Evolutionary conservation across 805 yeast species (phyloP), one percentile per base, ranked within the genome.

Genomic region (Lipomyces starkeyi): DNA sequence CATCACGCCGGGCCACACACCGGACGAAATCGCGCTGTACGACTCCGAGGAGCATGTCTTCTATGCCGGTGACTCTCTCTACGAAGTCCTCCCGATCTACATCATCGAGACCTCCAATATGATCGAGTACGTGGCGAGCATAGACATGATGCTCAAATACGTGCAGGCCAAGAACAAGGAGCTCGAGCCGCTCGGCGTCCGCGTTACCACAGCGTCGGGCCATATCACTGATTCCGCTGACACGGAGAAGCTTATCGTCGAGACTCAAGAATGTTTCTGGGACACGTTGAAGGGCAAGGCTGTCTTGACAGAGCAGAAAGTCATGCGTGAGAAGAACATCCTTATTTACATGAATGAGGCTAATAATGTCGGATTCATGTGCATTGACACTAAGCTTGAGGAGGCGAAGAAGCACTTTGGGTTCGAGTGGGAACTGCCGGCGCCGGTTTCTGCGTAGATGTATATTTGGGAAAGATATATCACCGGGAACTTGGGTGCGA

Each of bases 11-110:
- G 72, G 72, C 6, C 72, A 69, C 54, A 69, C 72, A 13, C 72
- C 72, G 11, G 72, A 69, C 56, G 72, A 69, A 35, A 69, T 69
- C 53, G 72, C 72, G 20, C 62, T 69, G 20, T 69, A 69, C 65
- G 72, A 69, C 58, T 59, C 56, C 17, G 71, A 69, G 52, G 72
- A 69, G 62, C 60, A 67, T 52, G 71, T 69, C 7, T 54, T 69
- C 55, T 69, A 63, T 37, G 72, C 72, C n/a, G 72, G 72, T 20
- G 72, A 69, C 60, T 69, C 72, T 22, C 57, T 69, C n/a, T 69
- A 69, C 62, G 72, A 69, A 60, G 55, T 53, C 29, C 67, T 69
- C 34, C 72, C 72, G n/a, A 52, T 69, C 53, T 69, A 69, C 61
- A 69, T 69, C 58, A 69, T 69, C 65, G 72, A 69, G 52, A 69